Percentiles rank a stretch among this genome's conserved stretches.
phyloP scores from a whole-genome alignment of 75 land plant genomes.

The Chamaecyparis obtusa region DNA sequence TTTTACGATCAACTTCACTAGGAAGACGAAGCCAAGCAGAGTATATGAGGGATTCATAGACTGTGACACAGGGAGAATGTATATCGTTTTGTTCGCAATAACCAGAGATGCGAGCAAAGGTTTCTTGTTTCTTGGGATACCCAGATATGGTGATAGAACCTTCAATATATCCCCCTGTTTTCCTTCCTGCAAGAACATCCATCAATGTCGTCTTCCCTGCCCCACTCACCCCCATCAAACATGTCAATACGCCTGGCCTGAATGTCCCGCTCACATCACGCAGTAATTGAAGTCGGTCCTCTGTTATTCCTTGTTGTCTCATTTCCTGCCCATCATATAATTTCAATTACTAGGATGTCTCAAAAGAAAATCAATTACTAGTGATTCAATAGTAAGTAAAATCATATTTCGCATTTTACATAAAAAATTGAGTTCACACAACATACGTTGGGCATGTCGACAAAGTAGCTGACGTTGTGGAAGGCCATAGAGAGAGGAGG shows the following conservation, averaged over 20 bases:
- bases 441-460: slow-evolving; percentile 55
- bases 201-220: slow-evolving; percentile 80
- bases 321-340: slow-evolving; percentile 42
- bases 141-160: slow-evolving; percentile 62
- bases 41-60: slow-evolving; percentile 63
- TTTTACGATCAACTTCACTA: slow-evolving; percentile 38
- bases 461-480: slow-evolving; percentile 66
- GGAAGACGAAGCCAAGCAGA: slow-evolving; percentile 74
- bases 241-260: slow-evolving; percentile 76
- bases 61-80: slow-evolving; percentile 77
- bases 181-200: slow-evolving; percentile 84
- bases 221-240: slow-evolving; percentile 78
- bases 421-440: not conserved
- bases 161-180: slow-evolving; percentile 75
- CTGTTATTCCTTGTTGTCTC: slow-evolving; percentile 56
- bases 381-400: too few relatives aligned
- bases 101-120: slow-evolving; percentile 77
- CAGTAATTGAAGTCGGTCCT: slow-evolving; percentile 48
- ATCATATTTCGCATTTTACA: too few relatives aligned
- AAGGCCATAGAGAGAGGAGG: slow-evolving; percentile 68
- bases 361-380: too few relatives aligned
- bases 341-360: too few relatives aligned
- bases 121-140: slow-evolving; percentile 73
- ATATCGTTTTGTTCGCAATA: slow-evolving; percentile 81
- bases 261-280: slow-evolving; percentile 67